phyloP scores from a whole-genome alignment of 2,329 filamentous ascomycete species.

The Xylariaceae sp. region DNA sequence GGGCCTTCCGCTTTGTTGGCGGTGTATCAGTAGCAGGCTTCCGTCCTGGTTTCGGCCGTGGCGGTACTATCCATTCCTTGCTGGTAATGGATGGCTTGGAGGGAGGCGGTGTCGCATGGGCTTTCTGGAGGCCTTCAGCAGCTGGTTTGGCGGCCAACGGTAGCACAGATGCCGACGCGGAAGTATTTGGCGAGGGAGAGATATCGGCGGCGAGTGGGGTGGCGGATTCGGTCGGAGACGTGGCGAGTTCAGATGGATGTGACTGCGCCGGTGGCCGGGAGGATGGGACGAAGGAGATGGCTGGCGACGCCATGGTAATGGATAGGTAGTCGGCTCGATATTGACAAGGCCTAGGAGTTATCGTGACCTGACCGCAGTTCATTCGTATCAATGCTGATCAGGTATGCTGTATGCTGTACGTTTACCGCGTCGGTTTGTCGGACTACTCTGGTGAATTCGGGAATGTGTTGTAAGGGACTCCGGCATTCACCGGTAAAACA shows the following conservation, averaged over 20 bases:
- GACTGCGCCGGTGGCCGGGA: conserved; percentile 19
- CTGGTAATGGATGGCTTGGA: conserved; percentile 61
- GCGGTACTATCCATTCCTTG: conserved; percentile 81
- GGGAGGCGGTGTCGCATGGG: conserved; percentile 42
- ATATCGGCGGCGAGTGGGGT: conserved; percentile 27
- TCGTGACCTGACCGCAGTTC: not conserved
- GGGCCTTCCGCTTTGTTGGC: conserved; percentile 86
- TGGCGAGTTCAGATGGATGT: conserved; percentile 27
- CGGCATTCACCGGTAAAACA: not conserved
- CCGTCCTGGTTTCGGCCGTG: conserved; percentile 79
- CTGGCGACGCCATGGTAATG: conserved; percentile 24
- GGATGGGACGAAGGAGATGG: conserved; percentile 17
- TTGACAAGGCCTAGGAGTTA: not conserved
- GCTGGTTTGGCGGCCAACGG: conserved; percentile 29
- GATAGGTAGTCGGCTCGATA: not conserved
- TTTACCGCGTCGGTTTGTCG: not conserved
- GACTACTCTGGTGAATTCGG: not conserved
- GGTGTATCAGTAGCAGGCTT: conserved; percentile 93
- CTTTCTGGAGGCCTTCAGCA: conserved; percentile 20
- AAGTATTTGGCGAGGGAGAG: conserved; percentile 27
- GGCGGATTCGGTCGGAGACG: conserved; percentile 25
- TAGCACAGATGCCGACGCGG: conserved; percentile 23
- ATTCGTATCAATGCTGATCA: not conserved
- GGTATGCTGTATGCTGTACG: too few relatives aligned
- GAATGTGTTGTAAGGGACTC: not conserved